Evolutionary conservation across 1,284 basidiomycete species (phyloP).

Genomic region (Cryptococcus sp.): DNA sequence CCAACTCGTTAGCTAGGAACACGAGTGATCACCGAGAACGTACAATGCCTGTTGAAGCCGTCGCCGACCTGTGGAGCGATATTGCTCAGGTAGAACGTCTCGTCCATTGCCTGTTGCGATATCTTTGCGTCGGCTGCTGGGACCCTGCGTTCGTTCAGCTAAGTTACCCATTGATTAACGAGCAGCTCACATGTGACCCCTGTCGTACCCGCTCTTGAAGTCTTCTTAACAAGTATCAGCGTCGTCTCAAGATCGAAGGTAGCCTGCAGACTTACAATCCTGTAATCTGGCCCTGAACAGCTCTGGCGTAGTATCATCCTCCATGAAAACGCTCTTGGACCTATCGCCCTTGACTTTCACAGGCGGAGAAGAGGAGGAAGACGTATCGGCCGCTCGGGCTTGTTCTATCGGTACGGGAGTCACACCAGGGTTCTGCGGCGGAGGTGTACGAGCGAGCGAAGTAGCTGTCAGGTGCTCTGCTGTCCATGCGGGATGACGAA

Average conservation of each 20-base stretch:
- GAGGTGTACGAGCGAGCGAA: slow-evolving; percentile 63
- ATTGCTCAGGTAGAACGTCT: slow-evolving; percentile 93
- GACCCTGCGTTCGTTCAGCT: slow-evolving; percentile 62
- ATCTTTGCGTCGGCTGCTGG: slow-evolving; percentile 96
- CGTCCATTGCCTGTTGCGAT: slow-evolving; percentile 84
- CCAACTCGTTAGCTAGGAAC: background rate
- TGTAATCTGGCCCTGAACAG: slow-evolving; percentile 80
- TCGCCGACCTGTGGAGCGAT: slow-evolving; percentile 98
- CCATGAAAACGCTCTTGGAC: slow-evolving; percentile 76
- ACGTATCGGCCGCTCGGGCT: slow-evolving; percentile 43
- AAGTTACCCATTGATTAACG: background rate
- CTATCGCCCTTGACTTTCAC: slow-evolving; percentile 63
- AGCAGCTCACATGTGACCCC: slow-evolving; percentile 78
- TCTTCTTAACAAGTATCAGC: slow-evolving; percentile 53
- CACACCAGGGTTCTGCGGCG: slow-evolving; percentile 32
- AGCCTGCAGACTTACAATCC: slow-evolving; percentile 60
- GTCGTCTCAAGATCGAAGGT: background rate
- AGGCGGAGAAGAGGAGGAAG: slow-evolving; percentile 37
- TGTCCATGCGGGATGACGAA: slow-evolving; percentile 93
- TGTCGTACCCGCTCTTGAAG: slow-evolving; percentile 91
- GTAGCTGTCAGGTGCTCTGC: slow-evolving; percentile 85
- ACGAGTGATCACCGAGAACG: slow-evolving; percentile 32
- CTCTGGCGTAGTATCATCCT: slow-evolving; percentile 77
- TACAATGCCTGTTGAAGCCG: slow-evolving; percentile 96
- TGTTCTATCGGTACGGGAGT: slow-evolving; percentile 38